Conservation (phyloP, 306 rosid genomes). For the Quercus agrifolia region DNA sequence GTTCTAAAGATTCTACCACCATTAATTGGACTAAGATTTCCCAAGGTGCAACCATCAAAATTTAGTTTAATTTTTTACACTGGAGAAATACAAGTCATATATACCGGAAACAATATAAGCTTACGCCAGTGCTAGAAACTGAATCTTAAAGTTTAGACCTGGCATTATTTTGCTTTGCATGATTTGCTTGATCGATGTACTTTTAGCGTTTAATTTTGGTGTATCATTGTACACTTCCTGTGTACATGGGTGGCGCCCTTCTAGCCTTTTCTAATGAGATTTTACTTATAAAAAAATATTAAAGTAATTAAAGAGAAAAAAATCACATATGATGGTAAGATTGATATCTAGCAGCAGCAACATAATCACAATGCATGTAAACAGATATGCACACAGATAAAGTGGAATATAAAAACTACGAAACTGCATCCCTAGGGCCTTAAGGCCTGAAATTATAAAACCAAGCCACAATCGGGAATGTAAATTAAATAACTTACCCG, state of each 20-base stretch:
- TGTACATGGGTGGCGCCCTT: too few relatives aligned
- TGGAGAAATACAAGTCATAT: not conserved
- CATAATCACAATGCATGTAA: not conserved
- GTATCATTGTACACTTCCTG: too few relatives aligned
- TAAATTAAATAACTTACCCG: conserved; percentile 60
- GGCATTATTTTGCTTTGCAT: not conserved
- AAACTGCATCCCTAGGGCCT: conserved; percentile 4
- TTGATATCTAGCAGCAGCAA: not conserved
- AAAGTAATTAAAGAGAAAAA: not conserved
- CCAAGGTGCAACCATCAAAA: not conserved
- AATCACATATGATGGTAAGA: not conserved
- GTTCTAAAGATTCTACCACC: not conserved
- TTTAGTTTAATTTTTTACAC: not conserved
- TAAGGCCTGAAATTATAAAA: conserved; percentile 5
- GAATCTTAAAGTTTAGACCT: not conserved
- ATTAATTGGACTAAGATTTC: not conserved
- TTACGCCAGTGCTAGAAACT: not conserved
- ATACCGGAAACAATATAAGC: not conserved
- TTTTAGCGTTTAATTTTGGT: too few relatives aligned
- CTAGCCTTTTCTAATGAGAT: too few relatives aligned
- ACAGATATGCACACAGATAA: not conserved
- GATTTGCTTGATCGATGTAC: too few relatives aligned
- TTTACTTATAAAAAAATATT: not conserved
- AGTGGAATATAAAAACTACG: not conserved
- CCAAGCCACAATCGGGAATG: conserved; percentile 5